Evolutionary conservation across 257 asterid species (phyloP).

Genomic region (Mentha longifolia): DNA sequence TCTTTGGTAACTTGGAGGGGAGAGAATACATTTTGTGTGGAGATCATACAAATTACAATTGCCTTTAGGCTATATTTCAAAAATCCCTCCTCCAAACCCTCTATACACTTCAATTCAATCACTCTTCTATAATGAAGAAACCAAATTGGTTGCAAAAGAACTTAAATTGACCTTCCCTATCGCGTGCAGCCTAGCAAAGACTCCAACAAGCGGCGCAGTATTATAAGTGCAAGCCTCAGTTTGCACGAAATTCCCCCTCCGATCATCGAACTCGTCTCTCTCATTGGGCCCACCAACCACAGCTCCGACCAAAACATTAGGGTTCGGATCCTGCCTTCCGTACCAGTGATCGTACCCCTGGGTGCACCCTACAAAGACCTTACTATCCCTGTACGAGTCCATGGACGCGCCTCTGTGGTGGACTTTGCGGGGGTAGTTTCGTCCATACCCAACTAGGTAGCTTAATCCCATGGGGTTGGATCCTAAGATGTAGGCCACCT

Average conservation of each 20-base stretch:
- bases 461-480: constrained; percentile 65
- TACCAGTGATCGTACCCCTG: constrained; percentile 75
- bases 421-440: constrained; percentile 50
- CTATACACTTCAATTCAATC: constrained; percentile 24
- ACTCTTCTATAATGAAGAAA: constrained; percentile 43
- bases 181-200: constrained; percentile 57
- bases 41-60: constrained; percentile 1
- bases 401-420: constrained; percentile 81
- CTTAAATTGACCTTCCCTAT: constrained; percentile 21
- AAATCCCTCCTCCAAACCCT: constrained; percentile 9
- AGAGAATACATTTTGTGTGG: constrained; percentile 16
- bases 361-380: constrained; percentile 68
- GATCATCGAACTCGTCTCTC: constrained; percentile 55
- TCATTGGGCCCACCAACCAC: constrained; percentile 77
- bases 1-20: constrained; percentile 7
- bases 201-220: constrained; percentile 76
- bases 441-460: constrained; percentile 80
- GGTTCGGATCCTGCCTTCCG: constrained; percentile 50
- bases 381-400: constrained; percentile 43
- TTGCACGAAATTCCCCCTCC: constrained; percentile 63
- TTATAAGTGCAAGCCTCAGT: constrained; percentile 88
- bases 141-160: constrained; percentile 17
- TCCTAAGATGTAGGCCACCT: constrained; percentile 68
- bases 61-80: constrained; percentile 28
- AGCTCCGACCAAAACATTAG: constrained; percentile 66